A percentile compares a stretch with the other conserved stretches of the same genome.
phyloP scores from a whole-genome alignment of 306 rosid genomes.

The Citrullus colocynthis region DNA sequence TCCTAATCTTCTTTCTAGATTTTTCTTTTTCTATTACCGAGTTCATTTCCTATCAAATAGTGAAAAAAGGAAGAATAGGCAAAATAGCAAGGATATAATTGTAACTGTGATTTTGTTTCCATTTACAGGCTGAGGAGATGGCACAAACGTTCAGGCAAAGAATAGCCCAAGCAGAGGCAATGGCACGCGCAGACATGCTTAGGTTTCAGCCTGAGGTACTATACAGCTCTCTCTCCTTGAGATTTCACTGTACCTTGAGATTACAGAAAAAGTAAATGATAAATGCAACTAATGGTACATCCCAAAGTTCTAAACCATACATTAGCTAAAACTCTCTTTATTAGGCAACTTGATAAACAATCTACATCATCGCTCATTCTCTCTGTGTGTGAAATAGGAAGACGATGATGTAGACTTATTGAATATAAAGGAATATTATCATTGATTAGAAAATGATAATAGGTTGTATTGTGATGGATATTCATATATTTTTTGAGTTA shows the following conservation, averaged over 20 bases:
- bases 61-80: neutral
- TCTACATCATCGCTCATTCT: neutral
- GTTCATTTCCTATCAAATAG: neutral
- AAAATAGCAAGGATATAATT: neutral
- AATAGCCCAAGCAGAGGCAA: slow-evolving; percentile 97
- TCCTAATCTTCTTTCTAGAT: neutral
- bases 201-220: slow-evolving; percentile 94
- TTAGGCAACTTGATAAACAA: neutral
- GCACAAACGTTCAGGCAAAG: slow-evolving; percentile 97
- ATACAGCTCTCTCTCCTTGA: neutral
- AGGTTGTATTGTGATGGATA: neutral
- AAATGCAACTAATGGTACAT: neutral
- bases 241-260: neutral
- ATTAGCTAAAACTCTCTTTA: neutral
- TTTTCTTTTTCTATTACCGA: neutral
- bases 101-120: neutral
- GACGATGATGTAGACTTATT: neutral
- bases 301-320: neutral
- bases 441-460: neutral
- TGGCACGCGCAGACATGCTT: slow-evolving; percentile 99
- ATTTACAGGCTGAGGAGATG: slow-evolving; percentile 90
- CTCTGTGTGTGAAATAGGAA: neutral
- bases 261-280: neutral
- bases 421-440: neutral
- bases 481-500: neutral